Conservation (phyloP, 352 stramenopile genomes). For the Pythium dissimile region DNA sequence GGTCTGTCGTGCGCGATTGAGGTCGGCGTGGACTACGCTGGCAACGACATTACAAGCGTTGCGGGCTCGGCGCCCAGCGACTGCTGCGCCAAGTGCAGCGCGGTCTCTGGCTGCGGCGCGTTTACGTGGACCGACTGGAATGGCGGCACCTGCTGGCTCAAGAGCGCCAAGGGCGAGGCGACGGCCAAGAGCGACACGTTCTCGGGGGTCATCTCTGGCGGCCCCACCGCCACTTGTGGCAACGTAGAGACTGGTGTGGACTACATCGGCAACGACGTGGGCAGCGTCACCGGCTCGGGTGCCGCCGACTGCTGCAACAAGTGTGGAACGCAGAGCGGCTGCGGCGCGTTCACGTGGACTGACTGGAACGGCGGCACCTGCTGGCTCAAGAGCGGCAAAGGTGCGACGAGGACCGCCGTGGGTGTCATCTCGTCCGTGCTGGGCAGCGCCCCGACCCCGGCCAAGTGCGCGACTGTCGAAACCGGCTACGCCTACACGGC, state of each 20-base stretch:
- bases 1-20: too few relatives aligned
- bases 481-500: slow-evolving; percentile 17
- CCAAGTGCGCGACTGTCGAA: background rate
- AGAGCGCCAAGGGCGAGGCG: slow-evolving; percentile 14
- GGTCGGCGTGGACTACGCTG: slow-evolving; percentile 23
- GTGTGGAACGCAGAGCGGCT: slow-evolving; percentile 1
- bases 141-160: slow-evolving; percentile 55
- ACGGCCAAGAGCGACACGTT: slow-evolving; percentile 6
- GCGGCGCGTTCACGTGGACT: slow-evolving; percentile 31
- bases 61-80: background rate
- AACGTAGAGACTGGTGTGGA: slow-evolving; percentile 6
- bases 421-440: background rate
- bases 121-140: slow-evolving; percentile 47
- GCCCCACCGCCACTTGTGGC: background rate
- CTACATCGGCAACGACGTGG: slow-evolving; percentile 27
- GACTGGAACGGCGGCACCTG: slow-evolving; percentile 47
- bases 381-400: slow-evolving; percentile 39
- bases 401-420: background rate
- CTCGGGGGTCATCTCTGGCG: slow-evolving; percentile 7
- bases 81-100: slow-evolving; percentile 20
- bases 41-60: slow-evolving; percentile 24
- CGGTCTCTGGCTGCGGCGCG: slow-evolving; percentile 2
- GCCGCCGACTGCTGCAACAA: slow-evolving; percentile 11
- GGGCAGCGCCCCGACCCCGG: slow-evolving; percentile 1
- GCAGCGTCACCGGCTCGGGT: background rate